A percentile compares a stretch with the other conserved stretches of the same genome.
Conservation (phyloP, 2,329 filamentous ascomycete genomes). For the Aspergillus ochraceoroseus region DNA sequence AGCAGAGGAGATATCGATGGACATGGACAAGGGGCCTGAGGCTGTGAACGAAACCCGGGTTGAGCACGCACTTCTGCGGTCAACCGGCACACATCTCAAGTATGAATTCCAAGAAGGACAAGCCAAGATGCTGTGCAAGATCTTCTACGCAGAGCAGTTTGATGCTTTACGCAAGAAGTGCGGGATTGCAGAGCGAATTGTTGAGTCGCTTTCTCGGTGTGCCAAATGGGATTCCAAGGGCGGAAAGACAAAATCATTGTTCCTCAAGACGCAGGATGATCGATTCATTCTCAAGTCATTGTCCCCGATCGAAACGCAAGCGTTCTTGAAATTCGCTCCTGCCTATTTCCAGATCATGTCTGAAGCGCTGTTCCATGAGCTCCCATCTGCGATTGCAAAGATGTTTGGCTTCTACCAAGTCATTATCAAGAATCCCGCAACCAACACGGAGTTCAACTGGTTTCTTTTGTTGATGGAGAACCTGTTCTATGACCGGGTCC, state of each 20-base stretch:
- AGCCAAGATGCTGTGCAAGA: slow-evolving; percentile 96
- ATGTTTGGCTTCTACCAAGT: slow-evolving; percentile 99
- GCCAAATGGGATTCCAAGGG: slow-evolving; percentile 98
- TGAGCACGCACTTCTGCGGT: slow-evolving; percentile 76
- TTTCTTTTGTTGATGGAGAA: slow-evolving; percentile 97
- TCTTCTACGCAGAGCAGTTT: slow-evolving; percentile 97
- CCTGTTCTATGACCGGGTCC: slow-evolving; percentile 88
- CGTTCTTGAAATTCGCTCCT: slow-evolving; percentile 91
- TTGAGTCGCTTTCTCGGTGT: slow-evolving; percentile 91
- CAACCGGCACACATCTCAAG: slow-evolving; percentile 87
- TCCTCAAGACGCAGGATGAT: slow-evolving; percentile 93
- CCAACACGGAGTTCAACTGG: slow-evolving; percentile 88
- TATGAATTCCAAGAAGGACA: slow-evolving; percentile 92
- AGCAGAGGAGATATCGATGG: slow-evolving; percentile 25
- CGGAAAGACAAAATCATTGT: slow-evolving; percentile 95
- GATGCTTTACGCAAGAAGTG: slow-evolving; percentile 91
- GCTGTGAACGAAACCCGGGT: slow-evolving; percentile 63
- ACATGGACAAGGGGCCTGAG: slow-evolving; percentile 33
- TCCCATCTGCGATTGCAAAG: slow-evolving; percentile 95
- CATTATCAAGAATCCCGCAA: slow-evolving; percentile 89
- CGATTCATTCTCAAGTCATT: slow-evolving; percentile 89
- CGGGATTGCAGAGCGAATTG: slow-evolving; percentile 85
- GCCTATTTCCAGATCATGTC: slow-evolving; percentile 98
- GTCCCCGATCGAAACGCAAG: slow-evolving; percentile 83
- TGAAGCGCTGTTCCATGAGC: slow-evolving; percentile 87